Evolutionary conservation across 331 rosid species (phyloP).

Genomic region (Pyracantha coccinea): DNA sequence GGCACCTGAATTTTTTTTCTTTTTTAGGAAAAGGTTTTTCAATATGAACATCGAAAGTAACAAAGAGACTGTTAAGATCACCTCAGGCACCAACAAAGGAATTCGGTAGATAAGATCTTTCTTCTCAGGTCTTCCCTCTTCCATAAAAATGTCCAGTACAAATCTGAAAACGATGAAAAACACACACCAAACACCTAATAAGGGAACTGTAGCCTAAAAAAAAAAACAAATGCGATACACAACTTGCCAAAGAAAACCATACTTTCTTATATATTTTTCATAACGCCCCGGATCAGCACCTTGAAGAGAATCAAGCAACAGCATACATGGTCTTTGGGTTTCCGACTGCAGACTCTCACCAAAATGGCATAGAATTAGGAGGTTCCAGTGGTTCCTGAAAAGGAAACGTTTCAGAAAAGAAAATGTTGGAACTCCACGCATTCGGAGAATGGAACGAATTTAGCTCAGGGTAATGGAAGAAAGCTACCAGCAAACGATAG

Average conservation of each 20-base stretch:
- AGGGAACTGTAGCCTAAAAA: neutral
- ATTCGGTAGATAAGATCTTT: constrained; percentile 20
- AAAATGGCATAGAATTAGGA: constrained; percentile 70
- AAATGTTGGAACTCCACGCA: neutral
- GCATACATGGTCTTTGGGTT: constrained; percentile 49
- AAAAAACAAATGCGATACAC: neutral
- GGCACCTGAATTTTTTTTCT: constrained; percentile 50
- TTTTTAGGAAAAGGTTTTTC: neutral
- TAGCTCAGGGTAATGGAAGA: neutral
- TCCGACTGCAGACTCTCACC: constrained; percentile 39
- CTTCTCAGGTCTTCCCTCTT: constrained; percentile 39
- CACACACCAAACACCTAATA: neutral
- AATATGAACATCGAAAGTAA: neutral
- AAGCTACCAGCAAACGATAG: constrained; percentile 74
- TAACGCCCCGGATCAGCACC: constrained; percentile 46
- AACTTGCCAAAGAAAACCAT: constrained; percentile 14
- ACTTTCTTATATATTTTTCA: constrained; percentile 71
- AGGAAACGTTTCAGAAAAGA: constrained; percentile 15
- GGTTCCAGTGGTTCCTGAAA: constrained; percentile 69
- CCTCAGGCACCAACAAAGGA: constrained; percentile 71
- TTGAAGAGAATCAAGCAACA: constrained; percentile 74
- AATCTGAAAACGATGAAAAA: constrained; percentile 38
- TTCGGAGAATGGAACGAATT: neutral
- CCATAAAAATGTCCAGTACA: constrained; percentile 49
- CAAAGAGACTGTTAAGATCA: neutral